These are phyloP conservation scores for Carex cristatella DNA, from an alignment of 176 grass and related monocot species.

Conservation along the genomic window DNA sequence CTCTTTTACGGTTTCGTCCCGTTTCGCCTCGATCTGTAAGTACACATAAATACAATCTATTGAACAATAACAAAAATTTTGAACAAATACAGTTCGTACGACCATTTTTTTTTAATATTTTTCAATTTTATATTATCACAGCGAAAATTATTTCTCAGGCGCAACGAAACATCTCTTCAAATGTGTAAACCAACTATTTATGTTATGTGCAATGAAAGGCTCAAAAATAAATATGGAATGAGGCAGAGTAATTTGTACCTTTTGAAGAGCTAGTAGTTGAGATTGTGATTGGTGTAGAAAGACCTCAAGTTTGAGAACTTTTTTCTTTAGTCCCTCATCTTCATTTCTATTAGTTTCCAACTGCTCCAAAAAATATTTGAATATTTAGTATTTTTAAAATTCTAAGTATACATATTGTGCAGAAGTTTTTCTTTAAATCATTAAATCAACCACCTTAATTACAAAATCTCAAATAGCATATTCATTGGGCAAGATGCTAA, in stretches of 20 bases:
- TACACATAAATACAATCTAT: neutral
- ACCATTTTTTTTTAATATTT: neutral
- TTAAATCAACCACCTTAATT: neutral
- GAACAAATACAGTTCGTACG: neutral
- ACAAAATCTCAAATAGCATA: neutral
- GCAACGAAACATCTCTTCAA: neutral
- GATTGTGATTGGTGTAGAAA: neutral
- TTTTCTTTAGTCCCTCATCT: constrained; percentile 5
- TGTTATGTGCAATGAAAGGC: neutral
- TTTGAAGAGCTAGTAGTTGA: neutral
- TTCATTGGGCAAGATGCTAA: neutral
- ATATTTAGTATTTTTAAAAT: neutral
- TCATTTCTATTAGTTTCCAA: constrained; percentile 1
- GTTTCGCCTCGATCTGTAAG: neutral
- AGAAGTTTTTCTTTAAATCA: neutral
- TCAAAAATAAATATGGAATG: neutral
- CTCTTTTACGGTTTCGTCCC: neutral
- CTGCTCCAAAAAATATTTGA: neutral
- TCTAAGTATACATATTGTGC: neutral
- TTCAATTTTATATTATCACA: neutral
- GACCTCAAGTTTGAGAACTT: neutral
- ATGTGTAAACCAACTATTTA: neutral
- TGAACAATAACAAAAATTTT: neutral
- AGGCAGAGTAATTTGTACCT: neutral
- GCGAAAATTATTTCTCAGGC: neutral